Base-by-base conservation (phyloP, 2,329 filamentous ascomycete species). In the Sordariomycetes sp. region DNA sequence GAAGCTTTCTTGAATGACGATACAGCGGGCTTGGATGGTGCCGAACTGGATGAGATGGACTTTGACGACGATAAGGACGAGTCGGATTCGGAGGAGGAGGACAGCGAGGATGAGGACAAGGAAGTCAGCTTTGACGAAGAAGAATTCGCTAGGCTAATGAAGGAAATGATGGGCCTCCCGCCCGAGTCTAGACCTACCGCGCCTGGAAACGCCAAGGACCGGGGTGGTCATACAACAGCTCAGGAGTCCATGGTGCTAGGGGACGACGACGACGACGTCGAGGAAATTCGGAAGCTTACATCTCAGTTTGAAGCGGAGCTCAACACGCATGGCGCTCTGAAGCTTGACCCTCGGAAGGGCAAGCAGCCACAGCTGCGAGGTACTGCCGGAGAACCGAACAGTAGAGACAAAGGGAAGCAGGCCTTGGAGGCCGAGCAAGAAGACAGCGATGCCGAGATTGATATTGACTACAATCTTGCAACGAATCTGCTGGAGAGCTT, bases 401-500 rank as follows among this genome's bases (percentile, higher is more conserved):
- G 6, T 20, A 21, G 10, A 25, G 28, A 26, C 4, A 21, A 34
- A 16, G 29, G 35, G 23, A 40, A 41, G 27, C 25, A 21, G 12
- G 24, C 35, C 5, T 31, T 40, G 10, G 41, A 68, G 19, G 64
- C 67, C 17, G 62, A 74, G 25, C 66, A 69, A 3, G 67, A 72
- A 8, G 65, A 64, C 8, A 59, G 57, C 3, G 60, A 75, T 8
- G 69, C 73, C 0, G 77, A 82, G 34, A 72, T 92, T 5, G 70
- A 87, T 42, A 75, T 92, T 19, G 85, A 96, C 51, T 83, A 87
- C 45, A 90, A 92, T 41, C 66, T 98, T 17, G 87, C 85, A 14
- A 86, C 83, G 55, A 96, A 96, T 49, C 66, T 98, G 35, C 66
- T 98, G 2, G 86, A 95, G 55, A 90, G 86, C 47, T 88, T 98